Base-by-base conservation (phyloP, 2,329 filamentous ascomycete species). In the Colletotrichum orchidophilum region DNA sequence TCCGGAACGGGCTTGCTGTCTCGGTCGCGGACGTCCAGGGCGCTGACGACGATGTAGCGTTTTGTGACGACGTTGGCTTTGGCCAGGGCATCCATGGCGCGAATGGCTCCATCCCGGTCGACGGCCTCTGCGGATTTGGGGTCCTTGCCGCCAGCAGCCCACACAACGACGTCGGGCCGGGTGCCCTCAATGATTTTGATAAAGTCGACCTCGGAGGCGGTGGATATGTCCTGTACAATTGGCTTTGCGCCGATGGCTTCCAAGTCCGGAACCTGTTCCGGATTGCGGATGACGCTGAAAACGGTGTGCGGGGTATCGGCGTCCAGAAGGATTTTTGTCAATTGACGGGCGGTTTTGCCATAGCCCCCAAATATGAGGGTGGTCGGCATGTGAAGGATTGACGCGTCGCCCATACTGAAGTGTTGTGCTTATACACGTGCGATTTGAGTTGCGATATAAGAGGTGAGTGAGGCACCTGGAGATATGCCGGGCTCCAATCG, bases 41-140 rank as follows among this genome's bases (percentile, higher is more conserved):
- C 83, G 8, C 82, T 84, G 63, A 86, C 80, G 60, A 83, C 81
- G 66, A 87, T 77, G 71, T 84, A 84, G n/a, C 84, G 77, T 69
- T 81, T 83, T 0, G 82, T 80, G 13, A 59, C 52, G 9, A 81
- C 80, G 18, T 79, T 75, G 5, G 81, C 80, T 13, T 79, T 75
- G 5, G 81, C 80, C 1, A 83, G 79, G 1, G 85, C 85, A 46
- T 85, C 82, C 77, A 87, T 85, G 72, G 79, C 79, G 67, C 80
- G 80, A 70, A 86, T 82, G 5, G 84, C 85, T 13, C 81, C 84
- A 64, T 84, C 81, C 31, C 81, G 76, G 74, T 87, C 85, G 29
- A 87, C 84, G 18, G 79, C 78, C 35, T 79, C 75, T 18, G 84
- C 86, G 27, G 84, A 78, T 46, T 81, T 81, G 2, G 82, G 78